Evolutionary conservation across 148 eudicot species (phyloP).

Genomic region (Chenopodium quinoa): DNA sequence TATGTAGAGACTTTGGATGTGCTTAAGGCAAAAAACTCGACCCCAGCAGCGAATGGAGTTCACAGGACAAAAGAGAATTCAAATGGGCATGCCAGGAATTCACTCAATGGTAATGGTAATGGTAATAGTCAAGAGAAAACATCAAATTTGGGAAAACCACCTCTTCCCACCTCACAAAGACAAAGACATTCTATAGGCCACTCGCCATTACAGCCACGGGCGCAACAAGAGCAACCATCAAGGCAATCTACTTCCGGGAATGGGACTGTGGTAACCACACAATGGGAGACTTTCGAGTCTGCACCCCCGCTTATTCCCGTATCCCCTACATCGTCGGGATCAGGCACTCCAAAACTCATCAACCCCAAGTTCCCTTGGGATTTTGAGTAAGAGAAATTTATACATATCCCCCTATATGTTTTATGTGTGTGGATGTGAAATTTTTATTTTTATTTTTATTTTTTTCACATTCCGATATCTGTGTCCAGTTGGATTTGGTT

Average conservation of each 20-base stretch:
- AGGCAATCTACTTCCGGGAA: slow-evolving; percentile 50
- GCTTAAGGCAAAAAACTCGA: slow-evolving; percentile 62
- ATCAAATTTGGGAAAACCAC: slow-evolving; percentile 40
- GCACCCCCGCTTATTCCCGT: slow-evolving; percentile 38
- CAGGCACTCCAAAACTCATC: slow-evolving; percentile 22
- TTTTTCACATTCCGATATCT: slow-evolving; percentile 22
- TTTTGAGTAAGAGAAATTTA: slow-evolving; percentile 44
- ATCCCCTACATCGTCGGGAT: slow-evolving; percentile 34
- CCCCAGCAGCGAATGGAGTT: slow-evolving; percentile 37
- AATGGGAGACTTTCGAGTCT: slow-evolving; percentile 92
- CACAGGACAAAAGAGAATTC: slow-evolving; percentile 22
- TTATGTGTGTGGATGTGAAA: slow-evolving; percentile 49
- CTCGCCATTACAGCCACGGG: slow-evolving; percentile 31
- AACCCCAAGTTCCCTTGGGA: slow-evolving; percentile 79
- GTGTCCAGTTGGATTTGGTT: slow-evolving; percentile 49
- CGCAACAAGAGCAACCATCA: slow-evolving; percentile 33
- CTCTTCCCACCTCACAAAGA: slow-evolving; percentile 42
- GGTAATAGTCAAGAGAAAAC: slow-evolving; percentile 24
- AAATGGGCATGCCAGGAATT: slow-evolving; percentile 27
- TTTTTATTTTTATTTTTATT: slow-evolving; percentile 37
- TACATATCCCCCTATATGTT: slow-evolving; percentile 32
- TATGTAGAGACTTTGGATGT: slow-evolving; percentile 77
- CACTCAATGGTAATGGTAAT: slow-evolving; percentile 25
- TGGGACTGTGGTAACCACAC: slow-evolving; percentile 80
- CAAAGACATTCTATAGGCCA: slow-evolving; percentile 46